Percentiles rank a stretch among this genome's conserved stretches.
Evolutionary conservation across 805 yeast genomes (phyloP).

Genomic region (Ogataea nakhonphanomensis): DNA sequence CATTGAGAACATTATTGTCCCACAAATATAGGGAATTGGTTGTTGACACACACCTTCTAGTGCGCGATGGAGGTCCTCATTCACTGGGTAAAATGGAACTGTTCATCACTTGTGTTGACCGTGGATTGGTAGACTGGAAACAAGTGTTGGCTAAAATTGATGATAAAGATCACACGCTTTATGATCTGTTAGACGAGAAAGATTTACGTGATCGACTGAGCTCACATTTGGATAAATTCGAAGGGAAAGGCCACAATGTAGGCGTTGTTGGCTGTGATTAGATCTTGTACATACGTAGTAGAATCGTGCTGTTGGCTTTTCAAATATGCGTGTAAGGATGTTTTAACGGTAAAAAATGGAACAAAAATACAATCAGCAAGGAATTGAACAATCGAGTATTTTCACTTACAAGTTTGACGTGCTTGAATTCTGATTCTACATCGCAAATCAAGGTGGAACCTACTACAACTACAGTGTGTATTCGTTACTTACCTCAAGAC

Average conservation of each 20-base stretch:
- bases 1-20: slow-evolving; percentile 36
- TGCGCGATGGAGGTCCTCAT: slow-evolving; percentile 45
- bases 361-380: slow-evolving; percentile 6
- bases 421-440: too few relatives aligned
- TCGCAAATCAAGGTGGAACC: too few relatives aligned
- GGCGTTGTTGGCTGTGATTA: slow-evolving; percentile 19
- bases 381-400: slow-evolving; percentile 1
- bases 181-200: slow-evolving; percentile 18
- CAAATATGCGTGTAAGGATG: slow-evolving; percentile 15
- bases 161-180: slow-evolving; percentile 8
- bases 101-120: slow-evolving; percentile 49
- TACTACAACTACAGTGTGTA: too few relatives aligned
- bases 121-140: slow-evolving; percentile 47
- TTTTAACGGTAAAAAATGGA: slow-evolving; percentile 15
- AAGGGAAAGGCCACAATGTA: slow-evolving; percentile 11
- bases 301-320: not conserved
- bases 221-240: slow-evolving; percentile 15
- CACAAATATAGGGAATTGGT: slow-evolving; percentile 41
- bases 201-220: slow-evolving; percentile 16
- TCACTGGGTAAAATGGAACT: slow-evolving; percentile 47
- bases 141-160: slow-evolving; percentile 7
- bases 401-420: too few relatives aligned
- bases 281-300: not conserved
- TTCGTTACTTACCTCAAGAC: not conserved
- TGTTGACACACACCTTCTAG: slow-evolving; percentile 50